Evolutionary conservation across 495 filamentous ascomycete genomes (phyloP).

Genomic region (Aspergillus diversus): DNA sequence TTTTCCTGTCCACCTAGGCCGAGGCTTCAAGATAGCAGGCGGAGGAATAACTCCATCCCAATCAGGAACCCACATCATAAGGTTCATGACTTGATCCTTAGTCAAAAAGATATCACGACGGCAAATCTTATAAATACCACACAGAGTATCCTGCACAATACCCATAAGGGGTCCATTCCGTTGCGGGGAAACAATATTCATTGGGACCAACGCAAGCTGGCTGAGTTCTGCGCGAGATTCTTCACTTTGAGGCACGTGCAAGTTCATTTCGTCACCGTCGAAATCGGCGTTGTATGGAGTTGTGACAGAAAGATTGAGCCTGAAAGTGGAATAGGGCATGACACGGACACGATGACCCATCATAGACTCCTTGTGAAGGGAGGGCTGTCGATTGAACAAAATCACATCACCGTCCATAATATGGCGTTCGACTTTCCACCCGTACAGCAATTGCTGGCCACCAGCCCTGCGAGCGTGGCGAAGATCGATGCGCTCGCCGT

Average conservation of each 20-base stretch:
- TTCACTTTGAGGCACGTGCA: slow-evolving; percentile 97
- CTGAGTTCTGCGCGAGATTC: slow-evolving; percentile 93
- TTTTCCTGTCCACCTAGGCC: slow-evolving; percentile 97
- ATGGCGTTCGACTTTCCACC: slow-evolving; percentile 98
- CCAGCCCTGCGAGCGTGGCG: slow-evolving; percentile 85
- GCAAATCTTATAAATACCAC: slow-evolving; percentile 95
- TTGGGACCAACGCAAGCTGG: slow-evolving; percentile 91
- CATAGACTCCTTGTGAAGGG: slow-evolving; percentile 99
- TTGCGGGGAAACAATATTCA: slow-evolving; percentile 97
- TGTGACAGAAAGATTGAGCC: slow-evolving; percentile 95
- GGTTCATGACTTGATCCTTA: slow-evolving; percentile 90
- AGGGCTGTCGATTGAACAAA: slow-evolving; percentile 99
- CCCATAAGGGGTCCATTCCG: slow-evolving; percentile 97
- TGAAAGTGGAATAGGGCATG: slow-evolving; percentile 98
- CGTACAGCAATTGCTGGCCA: slow-evolving; percentile 83
- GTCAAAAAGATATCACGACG: slow-evolving; percentile 89
- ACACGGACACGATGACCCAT: slow-evolving; percentile 98
- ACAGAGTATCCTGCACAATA: slow-evolving; percentile 97
- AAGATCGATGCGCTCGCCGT: slow-evolving; percentile 91
- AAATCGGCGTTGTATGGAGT: slow-evolving; percentile 99
- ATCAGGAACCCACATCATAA: slow-evolving; percentile 93
- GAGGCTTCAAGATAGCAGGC: slow-evolving; percentile 88
- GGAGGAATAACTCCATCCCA: slow-evolving; percentile 95
- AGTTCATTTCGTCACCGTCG: slow-evolving; percentile 99
- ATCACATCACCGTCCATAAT: slow-evolving; percentile 95